Conservation (phyloP, 2,329 filamentous ascomycete species). For the Zarea fungicola region DNA sequence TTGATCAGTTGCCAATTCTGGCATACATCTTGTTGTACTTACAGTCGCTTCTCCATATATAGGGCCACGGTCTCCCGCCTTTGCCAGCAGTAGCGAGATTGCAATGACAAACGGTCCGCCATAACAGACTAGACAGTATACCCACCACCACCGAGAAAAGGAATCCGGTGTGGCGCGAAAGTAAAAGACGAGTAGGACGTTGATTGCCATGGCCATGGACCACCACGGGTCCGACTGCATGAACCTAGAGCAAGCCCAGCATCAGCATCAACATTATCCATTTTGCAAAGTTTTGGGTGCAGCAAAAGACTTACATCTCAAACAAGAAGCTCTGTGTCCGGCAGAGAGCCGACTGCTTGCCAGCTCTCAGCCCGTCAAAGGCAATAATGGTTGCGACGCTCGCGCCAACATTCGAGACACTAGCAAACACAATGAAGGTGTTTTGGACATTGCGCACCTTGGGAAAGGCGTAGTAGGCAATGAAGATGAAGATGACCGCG, state of each 20-base stretch:
- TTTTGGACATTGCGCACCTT: conserved; percentile 54
- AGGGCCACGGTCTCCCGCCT: conserved; percentile 28
- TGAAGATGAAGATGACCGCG: conserved; percentile 46
- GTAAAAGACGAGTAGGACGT: conserved; percentile 68
- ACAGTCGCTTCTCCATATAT: conserved; percentile 56
- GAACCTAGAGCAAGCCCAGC: conserved; percentile 47
- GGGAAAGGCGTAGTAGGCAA: conserved; percentile 46
- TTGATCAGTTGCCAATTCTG: neutral
- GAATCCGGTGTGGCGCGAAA: conserved; percentile 57
- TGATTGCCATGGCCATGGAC: conserved; percentile 78
- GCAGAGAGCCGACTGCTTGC: conserved; percentile 53
- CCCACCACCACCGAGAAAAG: conserved; percentile 66
- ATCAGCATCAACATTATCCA: neutral
- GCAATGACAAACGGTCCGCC: conserved; percentile 65
- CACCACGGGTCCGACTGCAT: conserved; percentile 72
- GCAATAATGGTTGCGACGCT: conserved; percentile 67
- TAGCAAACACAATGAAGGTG: conserved; percentile 58
- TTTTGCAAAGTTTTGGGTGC: neutral
- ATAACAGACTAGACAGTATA: conserved; percentile 67
- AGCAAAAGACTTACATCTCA: conserved; percentile 53
- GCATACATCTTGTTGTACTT: conserved; percentile 19
- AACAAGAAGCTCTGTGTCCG: conserved; percentile 57
- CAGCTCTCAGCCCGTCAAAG: conserved; percentile 54
- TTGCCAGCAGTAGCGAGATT: conserved; percentile 57
- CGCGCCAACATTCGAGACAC: conserved; percentile 53